These are phyloP conservation scores for Petunia axillaris DNA, from an alignment of 257 asterid genomes.

Conservation along the genomic window DNA sequence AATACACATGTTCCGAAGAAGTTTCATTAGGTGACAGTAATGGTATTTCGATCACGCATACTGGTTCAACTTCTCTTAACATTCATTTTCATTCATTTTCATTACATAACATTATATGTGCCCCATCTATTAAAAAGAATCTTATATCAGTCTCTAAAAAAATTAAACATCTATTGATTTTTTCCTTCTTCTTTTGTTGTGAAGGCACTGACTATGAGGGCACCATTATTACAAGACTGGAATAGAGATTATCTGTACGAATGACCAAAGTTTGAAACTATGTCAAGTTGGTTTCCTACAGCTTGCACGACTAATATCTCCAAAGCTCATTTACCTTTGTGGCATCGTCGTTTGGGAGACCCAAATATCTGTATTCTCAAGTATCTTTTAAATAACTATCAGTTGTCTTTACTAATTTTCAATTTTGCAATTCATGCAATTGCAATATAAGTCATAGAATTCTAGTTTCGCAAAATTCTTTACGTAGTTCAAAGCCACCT, in stretches of 20 bases:
- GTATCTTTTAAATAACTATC: neutral
- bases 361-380: neutral
- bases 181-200: conserved; percentile 3
- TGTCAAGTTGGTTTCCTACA: neutral
- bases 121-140: neutral
- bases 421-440: conserved; percentile 4
- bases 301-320: neutral
- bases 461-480: neutral
- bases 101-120: neutral
- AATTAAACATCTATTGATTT: neutral
- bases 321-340: neutral
- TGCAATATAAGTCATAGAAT: conserved; percentile 1
- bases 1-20: neutral
- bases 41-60: neutral
- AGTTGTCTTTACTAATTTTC: neutral
- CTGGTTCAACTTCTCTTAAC: neutral
- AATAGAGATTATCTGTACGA: neutral
- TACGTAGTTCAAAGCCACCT: neutral
- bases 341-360: conserved; percentile 18
- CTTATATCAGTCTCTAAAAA: neutral
- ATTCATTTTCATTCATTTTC: neutral
- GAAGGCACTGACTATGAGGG: conserved; percentile 16
- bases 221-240: neutral
- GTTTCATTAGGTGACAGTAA: neutral
- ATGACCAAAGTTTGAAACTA: neutral